Conservation (phyloP, 2,329 filamentous ascomycete genomes). For the Bipolaris cookei region DNA sequence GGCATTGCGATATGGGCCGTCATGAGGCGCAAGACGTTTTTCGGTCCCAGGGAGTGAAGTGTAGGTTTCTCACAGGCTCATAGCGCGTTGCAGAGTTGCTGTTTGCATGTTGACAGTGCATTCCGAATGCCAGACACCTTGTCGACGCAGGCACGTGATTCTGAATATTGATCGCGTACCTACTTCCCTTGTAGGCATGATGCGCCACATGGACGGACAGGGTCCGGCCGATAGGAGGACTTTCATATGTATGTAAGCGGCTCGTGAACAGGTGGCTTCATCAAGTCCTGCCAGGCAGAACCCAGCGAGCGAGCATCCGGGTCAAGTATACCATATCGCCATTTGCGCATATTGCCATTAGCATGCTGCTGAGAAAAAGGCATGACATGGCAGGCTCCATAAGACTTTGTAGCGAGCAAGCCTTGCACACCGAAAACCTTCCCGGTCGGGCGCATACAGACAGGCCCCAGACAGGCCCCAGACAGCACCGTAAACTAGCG, state of each 20-base stretch:
- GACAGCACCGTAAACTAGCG: constrained; percentile 12
- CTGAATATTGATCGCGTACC: background rate
- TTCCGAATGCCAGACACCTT: background rate
- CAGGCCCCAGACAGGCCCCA: constrained; percentile 8
- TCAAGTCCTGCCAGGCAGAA: background rate
- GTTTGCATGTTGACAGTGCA: background rate
- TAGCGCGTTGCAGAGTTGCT: background rate
- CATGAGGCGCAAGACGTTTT: constrained; percentile 6
- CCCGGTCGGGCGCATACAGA: constrained; percentile 18
- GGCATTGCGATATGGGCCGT: constrained; percentile 1
- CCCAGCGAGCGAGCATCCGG: no score
- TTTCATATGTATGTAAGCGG: background rate
- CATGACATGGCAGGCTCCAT: background rate
- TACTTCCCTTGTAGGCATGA: background rate
- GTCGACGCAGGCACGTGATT: background rate
- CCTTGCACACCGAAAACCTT: background rate
- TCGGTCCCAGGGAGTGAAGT: background rate
- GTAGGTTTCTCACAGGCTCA: background rate
- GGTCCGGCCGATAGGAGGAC: background rate
- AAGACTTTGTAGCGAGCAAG: constrained; percentile 2
- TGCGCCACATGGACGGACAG: background rate
- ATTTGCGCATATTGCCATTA: background rate
- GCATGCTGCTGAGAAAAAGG: background rate
- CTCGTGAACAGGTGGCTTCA: background rate
- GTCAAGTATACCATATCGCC: background rate